Evolutionary conservation across 192 early-diverging fungal genomes (phyloP).

Genomic region (Diversispora epigaea): DNA sequence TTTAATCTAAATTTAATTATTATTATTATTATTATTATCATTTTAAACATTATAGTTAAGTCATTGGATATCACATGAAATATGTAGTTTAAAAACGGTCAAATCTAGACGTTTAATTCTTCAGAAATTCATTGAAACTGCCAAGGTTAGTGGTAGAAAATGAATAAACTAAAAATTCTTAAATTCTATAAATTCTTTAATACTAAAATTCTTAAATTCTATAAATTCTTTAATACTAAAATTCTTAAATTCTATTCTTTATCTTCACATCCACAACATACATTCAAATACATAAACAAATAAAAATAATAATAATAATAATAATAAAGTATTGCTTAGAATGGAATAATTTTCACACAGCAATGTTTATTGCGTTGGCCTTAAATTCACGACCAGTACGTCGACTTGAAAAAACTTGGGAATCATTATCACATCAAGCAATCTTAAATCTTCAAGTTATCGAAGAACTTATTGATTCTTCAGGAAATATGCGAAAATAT

Average conservation of each 20-base stretch:
- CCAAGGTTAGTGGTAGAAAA: constrained; percentile 39
- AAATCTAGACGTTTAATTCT: constrained; percentile 51
- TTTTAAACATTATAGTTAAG: constrained; percentile 37
- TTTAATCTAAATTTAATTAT: neutral
- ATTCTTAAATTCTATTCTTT: too few relatives aligned
- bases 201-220: neutral
- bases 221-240: neutral
- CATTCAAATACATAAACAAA: too few relatives aligned
- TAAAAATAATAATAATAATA: too few relatives aligned
- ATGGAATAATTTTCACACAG: constrained; percentile 67
- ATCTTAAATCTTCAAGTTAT: constrained; percentile 46
- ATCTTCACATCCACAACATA: too few relatives aligned
- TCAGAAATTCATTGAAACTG: constrained; percentile 60
- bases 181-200: neutral
- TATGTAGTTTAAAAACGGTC: constrained; percentile 42
- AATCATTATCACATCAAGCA: constrained; percentile 48
- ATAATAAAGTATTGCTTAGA: constrained; percentile 44
- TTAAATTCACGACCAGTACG: constrained; percentile 57
- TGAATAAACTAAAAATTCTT: neutral
- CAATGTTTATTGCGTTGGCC: constrained; percentile 63
- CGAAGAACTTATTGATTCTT: constrained; percentile 60
- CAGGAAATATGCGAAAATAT: constrained; percentile 66
- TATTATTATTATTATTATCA: too few relatives aligned
- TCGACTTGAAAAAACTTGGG: constrained; percentile 59
- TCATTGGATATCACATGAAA: constrained; percentile 62